phyloP scores from a whole-genome alignment of 352 stramenopile species.

The Pythium dissotocum region DNA sequence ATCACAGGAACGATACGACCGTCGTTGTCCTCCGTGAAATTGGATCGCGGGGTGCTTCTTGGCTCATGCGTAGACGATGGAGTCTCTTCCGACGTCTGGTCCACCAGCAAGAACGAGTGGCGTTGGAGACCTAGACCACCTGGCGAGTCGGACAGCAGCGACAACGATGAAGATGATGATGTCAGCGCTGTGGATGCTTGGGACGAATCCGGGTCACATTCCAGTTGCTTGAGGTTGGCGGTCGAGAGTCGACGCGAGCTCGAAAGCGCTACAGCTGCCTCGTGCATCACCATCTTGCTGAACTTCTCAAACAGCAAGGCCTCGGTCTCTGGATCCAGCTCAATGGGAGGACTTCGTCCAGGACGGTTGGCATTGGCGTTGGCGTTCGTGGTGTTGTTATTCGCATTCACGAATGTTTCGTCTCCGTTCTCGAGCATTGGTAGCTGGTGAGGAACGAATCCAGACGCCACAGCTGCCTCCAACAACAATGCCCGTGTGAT shows the following conservation, averaged over 20 bases:
- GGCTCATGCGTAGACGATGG: neutral
- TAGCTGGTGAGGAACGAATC: slow-evolving; percentile 26
- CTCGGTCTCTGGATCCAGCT: slow-evolving; percentile 47
- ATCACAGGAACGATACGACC: slow-evolving; percentile 22
- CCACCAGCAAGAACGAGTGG: slow-evolving; percentile 9
- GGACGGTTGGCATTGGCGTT: too few species aligned
- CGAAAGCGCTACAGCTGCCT: slow-evolving; percentile 15
- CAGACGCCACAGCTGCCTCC: slow-evolving; percentile 34
- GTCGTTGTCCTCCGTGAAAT: slow-evolving; percentile 24
- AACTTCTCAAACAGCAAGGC: slow-evolving; percentile 67
- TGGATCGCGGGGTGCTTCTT: slow-evolving; percentile 1
- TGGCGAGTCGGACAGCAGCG: slow-evolving; percentile 6
- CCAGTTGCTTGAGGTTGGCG: slow-evolving; percentile 29
- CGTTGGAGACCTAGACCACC: neutral
- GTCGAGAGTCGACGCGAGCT: slow-evolving; percentile 10
- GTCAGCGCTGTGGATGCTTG: slow-evolving; percentile 6
- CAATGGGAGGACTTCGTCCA: slow-evolving; percentile 7
- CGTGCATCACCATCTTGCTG: slow-evolving; percentile 37
- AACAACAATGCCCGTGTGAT: slow-evolving; percentile 64
- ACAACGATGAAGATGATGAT: slow-evolving; percentile 11
- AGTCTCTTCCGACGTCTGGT: slow-evolving; percentile 4
- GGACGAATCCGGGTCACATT: slow-evolving; percentile 38
- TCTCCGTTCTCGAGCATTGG: slow-evolving; percentile 55
- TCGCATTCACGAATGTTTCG: neutral
- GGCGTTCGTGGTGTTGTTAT: neutral